Conservation (phyloP, 306 rosid species). For the Dalbergia cochinchinensis region DNA sequence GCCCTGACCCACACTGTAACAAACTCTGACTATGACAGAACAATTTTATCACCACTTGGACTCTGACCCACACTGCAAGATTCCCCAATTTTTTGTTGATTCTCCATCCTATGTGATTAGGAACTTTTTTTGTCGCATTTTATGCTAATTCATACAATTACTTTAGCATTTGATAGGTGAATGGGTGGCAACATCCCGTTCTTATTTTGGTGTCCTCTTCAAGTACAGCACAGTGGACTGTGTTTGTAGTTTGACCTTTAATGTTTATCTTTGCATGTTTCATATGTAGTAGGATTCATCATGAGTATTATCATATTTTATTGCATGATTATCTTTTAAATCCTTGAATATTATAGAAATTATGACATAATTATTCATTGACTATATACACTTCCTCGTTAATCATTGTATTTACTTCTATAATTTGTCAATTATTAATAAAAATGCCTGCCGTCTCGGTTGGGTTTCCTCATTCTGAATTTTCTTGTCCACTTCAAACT, state of each 20-base stretch:
- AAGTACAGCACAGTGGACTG: neutral
- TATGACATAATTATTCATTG: neutral
- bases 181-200: neutral
- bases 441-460: conserved; percentile 29
- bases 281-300: neutral
- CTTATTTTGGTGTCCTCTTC: neutral
- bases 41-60: neutral
- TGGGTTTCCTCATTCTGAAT: conserved; percentile 36
- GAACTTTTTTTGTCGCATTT: neutral
- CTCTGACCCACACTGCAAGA: neutral
- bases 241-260: neutral
- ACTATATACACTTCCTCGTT: conserved; percentile 2
- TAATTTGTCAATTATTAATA: conserved; percentile 21
- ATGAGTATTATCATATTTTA: neutral
- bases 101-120: conserved; percentile 14
- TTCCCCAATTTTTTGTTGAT: neutral
- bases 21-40: neutral
- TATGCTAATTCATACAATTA: neutral
- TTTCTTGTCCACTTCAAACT: conserved; percentile 36
- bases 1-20: neutral
- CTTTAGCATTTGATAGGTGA: conserved; percentile 2
- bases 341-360: neutral
- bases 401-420: conserved; percentile 22
- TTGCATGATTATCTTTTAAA: neutral
- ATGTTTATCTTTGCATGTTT: neutral